Base-by-base conservation (phyloP, 805 yeast species). In the Candida sithepensis region DNA sequence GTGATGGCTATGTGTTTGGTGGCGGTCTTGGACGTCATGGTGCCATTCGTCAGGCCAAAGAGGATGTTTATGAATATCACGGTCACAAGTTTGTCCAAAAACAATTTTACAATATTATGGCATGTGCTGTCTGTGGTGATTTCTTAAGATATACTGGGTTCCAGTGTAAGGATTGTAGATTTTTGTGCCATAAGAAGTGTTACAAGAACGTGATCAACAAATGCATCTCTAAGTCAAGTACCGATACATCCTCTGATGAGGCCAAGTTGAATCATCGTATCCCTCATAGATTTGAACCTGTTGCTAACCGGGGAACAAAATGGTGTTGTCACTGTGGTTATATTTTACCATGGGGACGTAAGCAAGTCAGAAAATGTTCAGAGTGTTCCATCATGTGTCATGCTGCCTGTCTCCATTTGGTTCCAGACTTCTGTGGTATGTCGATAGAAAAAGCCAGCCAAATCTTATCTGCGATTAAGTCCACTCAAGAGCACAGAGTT, bases 271-370 rank as follows among this genome's bases (percentile, higher is more conserved):
- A 94, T 61, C 98, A 94, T 66, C 86, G 96, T 55, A 94, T 94
- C 57, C 99, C 99, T 32, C 99, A 94, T 65, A 81, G 97, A 64
- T 92, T 92, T 65, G 96, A 88, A 56, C 91, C 92, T n/a, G 80
- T 82, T 23, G 78, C 94, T 16, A 94, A 94, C 62, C 84, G 90
- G 68, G 95, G 97, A 59, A 95, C 99, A 2, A 91, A 92, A 63
- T 94, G 99, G 99, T 94, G 99, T 70, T 94, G 98, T 59, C 99
- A 94, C 65, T 94, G 99, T 77, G 99, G 99, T 51, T 89, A 89
- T 63, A 83, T 94, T 44, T 74, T 94, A 52, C 98, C 99, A 16
- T 85, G 97, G 85, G 96, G 98, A 45, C 81, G 85, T 60, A 90
- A 89, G 66, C 90, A 88, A 58, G 95, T 91, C 10, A 78, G 97